Evolutionary conservation across 371 early-diverging fungal species (phyloP).

Genomic region (Mitosporidium daphniae): DNA sequence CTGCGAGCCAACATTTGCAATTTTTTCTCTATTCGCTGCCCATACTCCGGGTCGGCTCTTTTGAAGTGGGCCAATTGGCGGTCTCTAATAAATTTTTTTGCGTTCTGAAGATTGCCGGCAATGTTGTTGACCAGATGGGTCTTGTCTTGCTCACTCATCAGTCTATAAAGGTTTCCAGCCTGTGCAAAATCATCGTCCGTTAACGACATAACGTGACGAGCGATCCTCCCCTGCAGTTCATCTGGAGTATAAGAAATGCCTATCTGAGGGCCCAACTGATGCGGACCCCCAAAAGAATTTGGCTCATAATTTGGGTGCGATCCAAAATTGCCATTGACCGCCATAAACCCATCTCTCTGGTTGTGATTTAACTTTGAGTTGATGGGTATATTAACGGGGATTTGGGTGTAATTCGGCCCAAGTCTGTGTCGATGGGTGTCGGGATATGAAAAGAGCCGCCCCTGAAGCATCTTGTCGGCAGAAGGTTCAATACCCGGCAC

Average conservation of each 20-base stretch:
- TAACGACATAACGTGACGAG: not conserved
- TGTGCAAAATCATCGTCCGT: slow-evolving; percentile 1
- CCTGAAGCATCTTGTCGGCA: slow-evolving; percentile 29
- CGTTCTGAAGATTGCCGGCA: not conserved
- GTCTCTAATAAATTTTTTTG: slow-evolving; percentile 1
- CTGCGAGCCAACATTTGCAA: no score
- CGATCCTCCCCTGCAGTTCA: not conserved
- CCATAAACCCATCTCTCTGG: slow-evolving; percentile 27
- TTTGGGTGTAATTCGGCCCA: slow-evolving; percentile 24
- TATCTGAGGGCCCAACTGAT: not conserved
- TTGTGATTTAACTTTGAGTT: slow-evolving; percentile 13
- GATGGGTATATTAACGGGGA: slow-evolving; percentile 28
- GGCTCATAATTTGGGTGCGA: slow-evolving; percentile 24
- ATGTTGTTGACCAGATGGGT: not conserved
- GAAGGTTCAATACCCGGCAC: slow-evolving; percentile 28
- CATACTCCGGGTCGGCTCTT: no score
- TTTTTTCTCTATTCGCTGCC: no score
- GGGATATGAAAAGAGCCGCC: slow-evolving; percentile 27
- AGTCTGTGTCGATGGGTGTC: slow-evolving; percentile 36
- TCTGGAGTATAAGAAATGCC: slow-evolving; percentile 1
- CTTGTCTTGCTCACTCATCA: not conserved
- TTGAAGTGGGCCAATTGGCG: no score
- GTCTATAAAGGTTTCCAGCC: not conserved
- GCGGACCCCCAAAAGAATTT: slow-evolving; percentile 9
- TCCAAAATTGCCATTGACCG: slow-evolving; percentile 22